Evolutionary conservation across 495 filamentous ascomycete genomes (phyloP), one percentile per base, ranked within the genome.

Genomic region (Neurospora sp.): DNA sequence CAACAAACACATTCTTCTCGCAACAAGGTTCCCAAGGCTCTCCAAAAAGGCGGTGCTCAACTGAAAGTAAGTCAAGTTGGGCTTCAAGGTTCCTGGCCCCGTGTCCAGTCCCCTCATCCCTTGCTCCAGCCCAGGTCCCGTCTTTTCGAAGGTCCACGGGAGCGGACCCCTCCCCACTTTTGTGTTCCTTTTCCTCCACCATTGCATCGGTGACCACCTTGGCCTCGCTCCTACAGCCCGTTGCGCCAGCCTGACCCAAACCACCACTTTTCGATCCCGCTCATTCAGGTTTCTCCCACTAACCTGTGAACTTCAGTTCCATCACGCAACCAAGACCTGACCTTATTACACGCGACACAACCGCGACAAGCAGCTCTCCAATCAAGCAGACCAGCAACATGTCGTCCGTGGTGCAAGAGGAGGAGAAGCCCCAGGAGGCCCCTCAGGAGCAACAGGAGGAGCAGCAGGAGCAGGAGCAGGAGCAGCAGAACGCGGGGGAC

Each of bases 401-500:
- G 78, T 75, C 74, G 40, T 79, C 77, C 27, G 53, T 66, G 9
- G 74, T 72, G 8, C 75, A 77, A 69, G 75, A 75, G 48, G 78
- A 76, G 70, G 78, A 78, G 66, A 79, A 76, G 73, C 74, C 75
- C 22, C 76, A 74, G 53, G 78, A 79, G 16, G 79, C 53, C 12
- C 22, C 53, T 61, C 53, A 35, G 53, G 53, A 61, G 31, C 41
- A 53, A 71, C 53, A 61, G 22, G 53, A 61, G 31, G 41, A 20
- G 31, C 31, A 71, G 40, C 41, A 71, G 31, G 16, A 79, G 72
- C 31, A 72, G 68, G 71, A 73, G 59, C 72, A 72, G 68, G 71
- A 73, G 59, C 72, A 82, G 38, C 80, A 81, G 37, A 70, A 76
- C 61, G 78, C 83, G 27, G 80, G 74, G 69, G 83, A 83, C 40